These are phyloP conservation scores for Schizophyllum commune DNA, from an alignment of 1,284 basidiomycete species.

Conservation along the genomic window DNA sequence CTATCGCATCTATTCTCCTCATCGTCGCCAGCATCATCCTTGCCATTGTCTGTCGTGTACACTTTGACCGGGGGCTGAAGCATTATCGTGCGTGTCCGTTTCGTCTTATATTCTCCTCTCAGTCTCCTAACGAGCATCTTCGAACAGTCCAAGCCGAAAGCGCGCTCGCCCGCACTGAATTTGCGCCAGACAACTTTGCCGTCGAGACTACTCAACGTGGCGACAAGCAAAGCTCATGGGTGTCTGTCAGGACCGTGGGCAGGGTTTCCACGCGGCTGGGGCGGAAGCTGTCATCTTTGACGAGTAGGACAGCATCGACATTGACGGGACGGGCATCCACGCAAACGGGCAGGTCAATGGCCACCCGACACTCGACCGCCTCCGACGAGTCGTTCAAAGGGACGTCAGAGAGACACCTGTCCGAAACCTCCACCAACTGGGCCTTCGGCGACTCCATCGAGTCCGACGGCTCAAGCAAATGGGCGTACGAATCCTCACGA, in stretches of 20 bases:
- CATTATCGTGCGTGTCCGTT: slow-evolving; percentile 32
- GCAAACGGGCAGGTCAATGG: too few relatives aligned
- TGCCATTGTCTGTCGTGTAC: slow-evolving; percentile 37
- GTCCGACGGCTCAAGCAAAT: too few relatives aligned
- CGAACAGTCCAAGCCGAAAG: slow-evolving; percentile 36
- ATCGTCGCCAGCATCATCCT: slow-evolving; percentile 36
- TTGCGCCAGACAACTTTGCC: slow-evolving; percentile 36
- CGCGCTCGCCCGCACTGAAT: slow-evolving; percentile 32
- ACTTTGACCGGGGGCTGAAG: slow-evolving; percentile 45
- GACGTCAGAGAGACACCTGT: neutral
- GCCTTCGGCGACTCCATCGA: too few relatives aligned
- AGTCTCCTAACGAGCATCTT: neutral
- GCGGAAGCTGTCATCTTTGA: too few relatives aligned
- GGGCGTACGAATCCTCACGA: too few relatives aligned
- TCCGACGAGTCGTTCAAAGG: neutral
- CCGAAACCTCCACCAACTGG: too few relatives aligned
- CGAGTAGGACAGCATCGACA: too few relatives aligned
- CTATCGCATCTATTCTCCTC: slow-evolving; percentile 37
- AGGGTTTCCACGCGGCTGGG: too few relatives aligned
- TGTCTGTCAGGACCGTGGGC: neutral
- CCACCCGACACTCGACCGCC: neutral
- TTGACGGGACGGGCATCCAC: too few relatives aligned
- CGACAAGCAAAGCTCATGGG: neutral
- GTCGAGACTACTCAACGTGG: neutral
- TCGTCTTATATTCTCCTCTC: neutral